Percentiles rank a stretch among this genome's conserved stretches.
These are phyloP conservation scores for Bryum argenteum DNA, from an alignment of 225 moss, liverwort and hornwort species.

Conservation along the genomic window DNA sequence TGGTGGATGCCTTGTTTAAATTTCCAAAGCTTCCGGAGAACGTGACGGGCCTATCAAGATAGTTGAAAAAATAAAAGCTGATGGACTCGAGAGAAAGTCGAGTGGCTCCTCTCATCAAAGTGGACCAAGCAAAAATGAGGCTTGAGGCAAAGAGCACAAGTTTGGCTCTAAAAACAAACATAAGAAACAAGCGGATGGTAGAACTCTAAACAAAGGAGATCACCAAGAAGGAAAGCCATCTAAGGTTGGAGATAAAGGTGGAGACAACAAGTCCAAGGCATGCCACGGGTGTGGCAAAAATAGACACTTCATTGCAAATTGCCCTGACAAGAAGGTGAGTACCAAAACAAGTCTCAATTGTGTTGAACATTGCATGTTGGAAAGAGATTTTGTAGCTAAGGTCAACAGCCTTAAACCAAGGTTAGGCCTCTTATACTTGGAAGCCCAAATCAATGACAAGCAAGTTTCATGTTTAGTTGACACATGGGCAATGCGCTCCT, in stretches of 20 bases:
- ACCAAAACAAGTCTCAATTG: not conserved
- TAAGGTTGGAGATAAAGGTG: not conserved
- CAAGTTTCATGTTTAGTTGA: too few species aligned
- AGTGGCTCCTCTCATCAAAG: not conserved
- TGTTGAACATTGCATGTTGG: not conserved
- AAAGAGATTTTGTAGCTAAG: constrained; percentile 7
- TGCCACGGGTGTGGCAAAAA: not conserved
- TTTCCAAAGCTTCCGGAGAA: not conserved
- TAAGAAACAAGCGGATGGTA: not conserved
- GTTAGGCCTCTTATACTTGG: too few species aligned
- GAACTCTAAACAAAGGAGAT: not conserved
- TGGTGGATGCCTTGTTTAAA: constrained; percentile 2
- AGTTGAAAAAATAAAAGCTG: not conserved
- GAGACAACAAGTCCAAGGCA: not conserved
- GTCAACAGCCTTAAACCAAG: not conserved
- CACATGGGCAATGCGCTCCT: too few species aligned
- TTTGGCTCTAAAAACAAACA: not conserved
- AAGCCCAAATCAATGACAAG: not conserved
- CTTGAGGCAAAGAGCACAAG: not conserved
- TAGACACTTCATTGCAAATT: constrained; percentile 1
- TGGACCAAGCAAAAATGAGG: not conserved
- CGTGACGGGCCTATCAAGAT: not conserved
- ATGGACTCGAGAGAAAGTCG: too few species aligned
- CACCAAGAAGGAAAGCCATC: not conserved
- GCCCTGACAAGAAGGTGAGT: not conserved